Evolutionary conservation across 805 yeast species (phyloP), one percentile per base, ranked within the genome.

Genomic region (Metschnikowia santaceciliae): DNA sequence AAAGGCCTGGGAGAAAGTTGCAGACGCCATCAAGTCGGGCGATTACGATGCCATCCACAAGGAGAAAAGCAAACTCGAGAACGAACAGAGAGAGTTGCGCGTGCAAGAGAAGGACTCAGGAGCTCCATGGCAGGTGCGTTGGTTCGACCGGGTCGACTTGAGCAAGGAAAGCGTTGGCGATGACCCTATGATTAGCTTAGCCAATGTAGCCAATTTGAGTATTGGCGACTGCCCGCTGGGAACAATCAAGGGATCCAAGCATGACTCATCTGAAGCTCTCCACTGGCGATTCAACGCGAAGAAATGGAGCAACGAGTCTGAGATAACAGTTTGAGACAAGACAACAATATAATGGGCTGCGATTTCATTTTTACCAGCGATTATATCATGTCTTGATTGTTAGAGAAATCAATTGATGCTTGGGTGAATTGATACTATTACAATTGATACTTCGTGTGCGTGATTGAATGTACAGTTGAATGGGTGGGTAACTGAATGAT

Each of bases 1-100:
- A 72, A 81, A 75, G 60, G 97, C 97, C 13, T 92, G 99, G 99
- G 61, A 66, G 47, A 80, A 83, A 57, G 98, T 94, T 23, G 96
- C 97, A 0, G 88, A 78, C 8, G 98, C 98, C 14, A 86, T 90
- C 61, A 81, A 77, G 51, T 68, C 71, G 20, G 88, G 92, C 42
- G 86, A 90, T 66, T 89, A 80, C 70, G 88, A 87, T 59, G 69
- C 78, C 56, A 90, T 92, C 58, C 84, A 84, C 63, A 72, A 75
- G 56, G 88, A 86, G 62, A 92, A 92, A 74, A 74, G 90, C 14
- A 71, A 74, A 63, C 78, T 94, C 58, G 99, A 92, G 73, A 86
- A 88, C 62, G 79, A 75, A 22, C 97, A 92, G 74, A 84, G 99
- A 65, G 90, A 82, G 42, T 64, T 86, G 68, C 82, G 98, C 65